Conservation (phyloP, 371 early-diverging fungal species). For the Zopfochytrium polystomum region DNA sequence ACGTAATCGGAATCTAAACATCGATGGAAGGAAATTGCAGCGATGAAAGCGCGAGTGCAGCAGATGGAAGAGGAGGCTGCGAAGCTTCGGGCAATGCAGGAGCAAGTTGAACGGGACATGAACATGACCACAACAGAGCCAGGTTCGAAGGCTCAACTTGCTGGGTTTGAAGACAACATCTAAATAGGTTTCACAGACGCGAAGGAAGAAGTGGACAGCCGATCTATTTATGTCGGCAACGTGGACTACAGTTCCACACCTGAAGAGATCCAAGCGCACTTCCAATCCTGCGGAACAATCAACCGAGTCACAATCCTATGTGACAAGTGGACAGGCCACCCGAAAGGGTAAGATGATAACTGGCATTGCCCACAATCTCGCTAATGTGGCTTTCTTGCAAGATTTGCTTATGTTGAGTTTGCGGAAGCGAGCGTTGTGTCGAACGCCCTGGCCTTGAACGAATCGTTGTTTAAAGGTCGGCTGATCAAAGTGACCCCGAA, state of each 20-base stretch:
- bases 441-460: slow-evolving; percentile 84
- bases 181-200: too few species aligned
- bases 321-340: slow-evolving; percentile 93
- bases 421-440: slow-evolving; percentile 78
- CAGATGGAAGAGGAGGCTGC: slow-evolving; percentile 97
- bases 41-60: slow-evolving; percentile 80
- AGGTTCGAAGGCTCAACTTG: too few species aligned
- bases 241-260: slow-evolving; percentile 95
- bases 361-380: not conserved
- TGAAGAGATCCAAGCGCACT: slow-evolving; percentile 94
- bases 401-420: slow-evolving; percentile 97
- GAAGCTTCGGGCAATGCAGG: slow-evolving; percentile 87
- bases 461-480: slow-evolving; percentile 85
- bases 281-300: slow-evolving; percentile 94
- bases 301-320: slow-evolving; percentile 94
- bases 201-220: slow-evolving; percentile 78
- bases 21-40: slow-evolving; percentile 37
- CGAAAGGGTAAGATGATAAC: slow-evolving; percentile 71
- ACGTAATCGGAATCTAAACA: not conserved
- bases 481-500: slow-evolving; percentile 86
- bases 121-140: slow-evolving; percentile 37
- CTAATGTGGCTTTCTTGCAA: too few species aligned
- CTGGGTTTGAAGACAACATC: too few species aligned
- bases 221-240: slow-evolving; percentile 94
- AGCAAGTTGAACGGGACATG: slow-evolving; percentile 80